Base-by-base conservation (phyloP, 257 asterid genomes). In the Solanum neorickii region DNA sequence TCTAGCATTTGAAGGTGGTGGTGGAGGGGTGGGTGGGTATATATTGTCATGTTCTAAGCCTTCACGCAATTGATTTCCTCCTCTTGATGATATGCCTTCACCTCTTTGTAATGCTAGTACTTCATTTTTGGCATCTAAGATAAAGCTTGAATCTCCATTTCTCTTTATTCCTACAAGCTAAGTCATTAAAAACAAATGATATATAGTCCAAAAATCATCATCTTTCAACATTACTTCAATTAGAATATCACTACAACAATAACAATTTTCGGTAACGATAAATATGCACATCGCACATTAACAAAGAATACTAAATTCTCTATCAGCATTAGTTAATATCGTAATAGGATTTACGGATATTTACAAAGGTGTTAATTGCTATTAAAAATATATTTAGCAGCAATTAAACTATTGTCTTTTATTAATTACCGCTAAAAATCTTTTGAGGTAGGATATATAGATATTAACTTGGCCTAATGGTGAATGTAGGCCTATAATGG, bases 151-250 rank as follows among this genome's bases (percentile, higher is more conserved):
- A 88, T 94, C 93, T 72, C 94, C 97, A 76, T 92, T 93, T 76
- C 93, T 93, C 95, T 96, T 95, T 91, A 95, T 95, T 87, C 98
- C 98, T 87, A 92, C 98, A 86, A 97, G 92, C 99, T 97, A 91
- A 44, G 59, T 93, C 84, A 29, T 87, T 39, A 76, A 87, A 47
- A 83, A 41, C 31, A 60, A 60, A 49, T 49, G 47, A 49, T 73
- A 46, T 27, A 85, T 47, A 80, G 42, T 80, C 20, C 85, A 29
- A 47, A 77, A 25, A 77, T 25, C 44, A 80, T 46, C 44, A 80
- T 80, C 85, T 80, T 80, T 80, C 44, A 80, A 46, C 5, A 47
- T 46, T 80, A 80, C 68, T 29, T 47, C 37, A 47, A 29, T 47
- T 33, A 12, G 29, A 16, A 88, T 78, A 78, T 41, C 62, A 52